Evolutionary conservation across 176 grass and related monocot species (phyloP), one percentile per base, ranked within the genome.

Genomic region (Avena atlantica): DNA sequence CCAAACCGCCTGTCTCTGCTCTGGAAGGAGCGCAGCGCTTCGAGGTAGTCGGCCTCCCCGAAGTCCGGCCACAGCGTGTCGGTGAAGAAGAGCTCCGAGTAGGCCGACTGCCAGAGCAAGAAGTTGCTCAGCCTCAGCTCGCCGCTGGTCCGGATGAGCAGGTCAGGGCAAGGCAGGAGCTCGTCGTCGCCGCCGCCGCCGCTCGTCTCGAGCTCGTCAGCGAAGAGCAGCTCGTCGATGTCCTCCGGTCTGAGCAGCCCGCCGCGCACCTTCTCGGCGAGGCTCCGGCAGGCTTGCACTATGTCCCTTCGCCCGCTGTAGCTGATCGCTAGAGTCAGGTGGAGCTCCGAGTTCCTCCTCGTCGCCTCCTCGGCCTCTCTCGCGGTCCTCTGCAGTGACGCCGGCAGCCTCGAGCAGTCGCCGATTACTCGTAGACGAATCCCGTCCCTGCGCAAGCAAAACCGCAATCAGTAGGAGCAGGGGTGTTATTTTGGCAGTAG

Each of bases 51-150:
- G 20, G 56, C 83, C 89, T 94, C 90, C 19, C 87, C 88, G 49
- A 94, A 94, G 60, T 97, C 92, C 14, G 92, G 92, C 92, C 94
- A 93, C 64, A 87, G 74, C 37, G 90, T 93, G 44, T 88, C 42
- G 44, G 92, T 92, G 78, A 96, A 96, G 85, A 92, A 96, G 75
- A 92, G 92, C 94, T 94, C 94, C 52, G 89, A 78, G 80, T 97
- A 92, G 44, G 94, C 94, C 65, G 89, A 90, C 82, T 97, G 92
- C 94, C 89, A 97, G 61, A 97, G 75, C 78, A 97, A 68, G 94
- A 97, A 97, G 94, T 97, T 93, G 88, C 94, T 94, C 86, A 97
- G 81, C 83, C 94, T 75, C 15, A 84, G 76, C 83, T 96, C 94
- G 58, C 94, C 92, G 61, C 92, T 93, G 56, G 94, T 96, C 40